Conservation (phyloP, 768 basidiomycete species). For the Serendipita sp. region DNA sequence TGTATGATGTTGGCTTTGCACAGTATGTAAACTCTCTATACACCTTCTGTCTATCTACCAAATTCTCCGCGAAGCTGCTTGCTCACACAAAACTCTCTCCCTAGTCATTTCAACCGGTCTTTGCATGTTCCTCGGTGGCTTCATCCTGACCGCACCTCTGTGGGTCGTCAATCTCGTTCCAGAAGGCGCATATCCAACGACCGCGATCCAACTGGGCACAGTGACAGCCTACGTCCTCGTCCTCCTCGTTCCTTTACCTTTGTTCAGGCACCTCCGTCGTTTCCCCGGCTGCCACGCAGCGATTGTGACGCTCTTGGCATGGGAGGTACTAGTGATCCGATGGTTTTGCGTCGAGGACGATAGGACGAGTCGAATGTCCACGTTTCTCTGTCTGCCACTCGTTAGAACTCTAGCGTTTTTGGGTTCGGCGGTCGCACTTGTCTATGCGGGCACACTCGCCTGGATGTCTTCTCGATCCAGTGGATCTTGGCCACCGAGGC, state of each 20-base stretch:
- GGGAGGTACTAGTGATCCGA: neutral
- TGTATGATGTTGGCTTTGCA: neutral
- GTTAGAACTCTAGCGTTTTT: neutral
- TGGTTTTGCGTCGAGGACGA: neutral
- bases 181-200: neutral
- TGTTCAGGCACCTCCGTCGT: neutral
- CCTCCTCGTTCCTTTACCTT: neutral
- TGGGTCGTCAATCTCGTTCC: neutral
- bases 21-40: neutral
- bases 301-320: neutral
- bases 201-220: neutral
- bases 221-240: neutral
- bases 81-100: neutral
- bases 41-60: neutral
- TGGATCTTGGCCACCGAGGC: neutral
- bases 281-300: constrained; percentile 2
- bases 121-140: neutral
- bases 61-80: neutral
- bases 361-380: neutral
- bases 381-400: neutral
- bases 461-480: neutral
- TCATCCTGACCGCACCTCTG: neutral
- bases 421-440: neutral
- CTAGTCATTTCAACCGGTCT: neutral
- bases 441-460: neutral